Evolutionary conservation across 345 rosid species (phyloP).

Genomic region (Bruguiera sexangula): DNA sequence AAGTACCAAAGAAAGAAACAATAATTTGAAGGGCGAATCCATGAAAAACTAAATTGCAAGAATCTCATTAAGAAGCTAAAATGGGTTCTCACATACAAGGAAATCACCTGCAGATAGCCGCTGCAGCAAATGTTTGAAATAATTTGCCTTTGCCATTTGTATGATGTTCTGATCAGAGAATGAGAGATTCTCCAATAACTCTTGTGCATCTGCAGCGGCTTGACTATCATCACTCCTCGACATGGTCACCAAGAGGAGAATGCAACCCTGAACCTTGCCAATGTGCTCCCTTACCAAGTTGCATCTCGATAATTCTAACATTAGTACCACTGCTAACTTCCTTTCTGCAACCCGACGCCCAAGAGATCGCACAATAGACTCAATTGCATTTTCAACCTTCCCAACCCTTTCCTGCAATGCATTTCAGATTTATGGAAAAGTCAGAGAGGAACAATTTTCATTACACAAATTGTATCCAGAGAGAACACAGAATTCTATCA

Average conservation of each 20-base stretch:
- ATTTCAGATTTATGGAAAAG: constrained; percentile 13
- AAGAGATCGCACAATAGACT: constrained; percentile 51
- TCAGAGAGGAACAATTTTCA: constrained; percentile 2
- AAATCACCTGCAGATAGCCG: constrained; percentile 52
- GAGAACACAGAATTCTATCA: neutral
- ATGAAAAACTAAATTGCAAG: neutral
- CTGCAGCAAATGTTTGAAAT: constrained; percentile 53
- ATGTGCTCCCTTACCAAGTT: constrained; percentile 32
- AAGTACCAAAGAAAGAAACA: neutral
- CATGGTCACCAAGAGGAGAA: constrained; percentile 64
- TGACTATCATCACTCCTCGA: constrained; percentile 49
- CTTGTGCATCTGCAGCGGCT: constrained; percentile 47
- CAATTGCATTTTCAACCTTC: constrained; percentile 40
- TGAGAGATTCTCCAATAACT: constrained; percentile 54
- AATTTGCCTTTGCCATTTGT: constrained; percentile 70
- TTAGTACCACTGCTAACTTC: constrained; percentile 51
- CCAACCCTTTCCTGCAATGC: constrained; percentile 56
- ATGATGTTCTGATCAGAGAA: constrained; percentile 51
- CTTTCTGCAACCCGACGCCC: constrained; percentile 55
- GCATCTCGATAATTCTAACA: constrained; percentile 50
- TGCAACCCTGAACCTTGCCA: constrained; percentile 61
- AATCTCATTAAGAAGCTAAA: constrained; percentile 9
- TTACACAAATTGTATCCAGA: constrained; percentile 3
- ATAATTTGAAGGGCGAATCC: too few relatives aligned
- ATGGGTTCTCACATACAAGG: constrained; percentile 3